A percentile compares a stretch with the other conserved stretches of the same genome.
These are phyloP conservation scores for Alternaria angustiovoidea DNA, from an alignment of 2,329 filamentous ascomycete genomes.

Conservation along the genomic window DNA sequence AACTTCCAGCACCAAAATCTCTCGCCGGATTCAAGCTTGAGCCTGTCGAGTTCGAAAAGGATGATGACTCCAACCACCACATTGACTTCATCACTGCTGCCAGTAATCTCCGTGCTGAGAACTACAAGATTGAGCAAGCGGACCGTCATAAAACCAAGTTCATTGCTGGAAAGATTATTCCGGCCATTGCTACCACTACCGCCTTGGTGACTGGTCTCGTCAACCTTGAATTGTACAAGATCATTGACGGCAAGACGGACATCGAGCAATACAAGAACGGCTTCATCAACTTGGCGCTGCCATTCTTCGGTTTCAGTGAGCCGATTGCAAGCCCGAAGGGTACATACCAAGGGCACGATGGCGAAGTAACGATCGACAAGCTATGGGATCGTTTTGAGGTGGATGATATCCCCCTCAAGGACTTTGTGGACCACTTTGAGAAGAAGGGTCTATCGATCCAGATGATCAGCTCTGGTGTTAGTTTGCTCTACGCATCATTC, in stretches of 20 bases:
- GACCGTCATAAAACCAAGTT: slow-evolving; percentile 99
- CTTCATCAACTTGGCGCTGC: slow-evolving; percentile 93
- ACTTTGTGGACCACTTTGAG: slow-evolving; percentile 85
- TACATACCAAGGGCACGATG: slow-evolving; percentile 80
- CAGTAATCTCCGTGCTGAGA: slow-evolving; percentile 94
- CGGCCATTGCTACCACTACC: slow-evolving; percentile 96
- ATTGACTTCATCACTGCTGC: slow-evolving; percentile 99
- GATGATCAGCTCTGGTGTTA: slow-evolving; percentile 98
- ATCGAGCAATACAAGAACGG: slow-evolving; percentile 99
- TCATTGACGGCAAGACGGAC: slow-evolving; percentile 94
- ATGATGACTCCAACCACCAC: slow-evolving; percentile 96
- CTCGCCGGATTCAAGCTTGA: slow-evolving; percentile 88
- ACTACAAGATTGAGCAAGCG: slow-evolving; percentile 94
- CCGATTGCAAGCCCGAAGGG: slow-evolving; percentile 94
- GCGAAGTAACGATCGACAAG: slow-evolving; percentile 86
- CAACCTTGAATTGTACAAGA: slow-evolving; percentile 92
- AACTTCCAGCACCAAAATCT: slow-evolving; percentile 79
- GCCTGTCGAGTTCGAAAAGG: slow-evolving; percentile 97
- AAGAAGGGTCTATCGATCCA: slow-evolving; percentile 79
- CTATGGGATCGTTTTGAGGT: slow-evolving; percentile 98
- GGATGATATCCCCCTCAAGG: slow-evolving; percentile 80
- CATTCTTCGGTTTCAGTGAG: slow-evolving; percentile 98
- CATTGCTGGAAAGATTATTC: slow-evolving; percentile 99
- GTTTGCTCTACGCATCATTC: slow-evolving; percentile 92
- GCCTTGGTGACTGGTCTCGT: slow-evolving; percentile 94